These are phyloP conservation scores for Lachnellula arida DNA, from an alignment of 2,329 filamentous ascomycete genomes.

Conservation along the genomic window DNA sequence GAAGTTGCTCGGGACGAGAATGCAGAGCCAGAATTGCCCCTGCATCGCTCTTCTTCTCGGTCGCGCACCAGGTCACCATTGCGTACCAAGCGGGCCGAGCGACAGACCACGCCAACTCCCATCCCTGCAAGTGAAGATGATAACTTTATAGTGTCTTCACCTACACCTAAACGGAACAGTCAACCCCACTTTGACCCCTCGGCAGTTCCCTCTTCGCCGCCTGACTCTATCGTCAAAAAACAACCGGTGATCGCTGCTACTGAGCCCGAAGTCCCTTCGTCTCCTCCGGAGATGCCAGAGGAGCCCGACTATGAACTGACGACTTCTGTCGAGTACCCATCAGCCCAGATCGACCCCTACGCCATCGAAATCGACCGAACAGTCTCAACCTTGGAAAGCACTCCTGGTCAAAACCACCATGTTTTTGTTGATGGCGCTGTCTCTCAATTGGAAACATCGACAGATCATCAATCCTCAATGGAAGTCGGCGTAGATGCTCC, in stretches of 20 bases:
- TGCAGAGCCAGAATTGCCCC: conserved; percentile 24
- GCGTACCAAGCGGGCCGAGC: conserved; percentile 1
- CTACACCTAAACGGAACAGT: conserved; percentile 46
- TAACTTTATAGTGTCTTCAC: conserved; percentile 48
- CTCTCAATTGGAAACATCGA: neutral
- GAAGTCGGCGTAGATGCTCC: neutral
- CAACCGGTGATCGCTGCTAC: conserved; percentile 34
- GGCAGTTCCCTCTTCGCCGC: conserved; percentile 56
- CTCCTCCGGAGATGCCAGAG: conserved; percentile 17
- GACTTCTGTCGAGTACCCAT: conserved; percentile 12
- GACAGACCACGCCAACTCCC: conserved; percentile 26
- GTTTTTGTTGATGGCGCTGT: neutral
- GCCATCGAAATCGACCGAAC: conserved; percentile 8
- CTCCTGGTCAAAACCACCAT: neutral
- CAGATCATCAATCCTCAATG: neutral
- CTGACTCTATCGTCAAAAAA: conserved; percentile 49
- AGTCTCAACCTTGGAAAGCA: conserved; percentile 17
- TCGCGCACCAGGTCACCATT: conserved; percentile 6
- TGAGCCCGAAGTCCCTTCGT: conserved; percentile 16
- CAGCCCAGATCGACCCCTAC: conserved; percentile 22
- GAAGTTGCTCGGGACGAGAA: conserved; percentile 13
- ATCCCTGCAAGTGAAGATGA: conserved; percentile 24
- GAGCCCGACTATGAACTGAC: neutral
- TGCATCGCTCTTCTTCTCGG: conserved; percentile 21
- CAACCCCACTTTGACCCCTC: conserved; percentile 47